Conservation (phyloP, 768 basidiomycete species). For the Lactifluus piperatus region DNA sequence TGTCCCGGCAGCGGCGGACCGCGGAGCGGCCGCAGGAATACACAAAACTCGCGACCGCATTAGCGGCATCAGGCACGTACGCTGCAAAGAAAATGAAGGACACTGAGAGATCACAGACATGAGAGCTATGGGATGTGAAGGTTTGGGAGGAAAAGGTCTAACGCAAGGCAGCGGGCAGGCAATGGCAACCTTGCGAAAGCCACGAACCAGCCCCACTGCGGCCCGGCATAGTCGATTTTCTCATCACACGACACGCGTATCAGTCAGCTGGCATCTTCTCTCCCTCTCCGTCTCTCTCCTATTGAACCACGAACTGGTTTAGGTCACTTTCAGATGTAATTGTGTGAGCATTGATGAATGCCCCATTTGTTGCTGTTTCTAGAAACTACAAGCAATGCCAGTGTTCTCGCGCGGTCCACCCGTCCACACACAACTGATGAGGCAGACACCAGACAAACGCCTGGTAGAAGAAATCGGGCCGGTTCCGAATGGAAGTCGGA, state of each 20-base stretch:
- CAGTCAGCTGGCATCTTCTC: not conserved
- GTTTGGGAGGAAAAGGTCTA: not conserved
- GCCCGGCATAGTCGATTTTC: not conserved
- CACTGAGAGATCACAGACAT: constrained; percentile 3
- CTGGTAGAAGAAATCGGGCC: not conserved
- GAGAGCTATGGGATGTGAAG: not conserved
- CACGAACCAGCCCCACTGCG: not conserved
- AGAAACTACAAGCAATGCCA: not conserved
- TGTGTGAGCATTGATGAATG: not conserved
- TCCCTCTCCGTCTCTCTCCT: not conserved
- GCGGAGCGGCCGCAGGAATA: not conserved
- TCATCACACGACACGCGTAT: not conserved
- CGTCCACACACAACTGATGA: too few species aligned
- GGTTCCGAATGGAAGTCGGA: not conserved
- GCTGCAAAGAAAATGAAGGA: not conserved
- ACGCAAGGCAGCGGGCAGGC: constrained; percentile 14
- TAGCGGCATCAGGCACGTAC: not conserved
- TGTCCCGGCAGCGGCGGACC: not conserved
- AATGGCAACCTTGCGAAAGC: not conserved
- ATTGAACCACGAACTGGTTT: not conserved
- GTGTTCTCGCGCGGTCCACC: not conserved
- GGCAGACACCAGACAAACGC: too few species aligned
- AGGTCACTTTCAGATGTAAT: not conserved
- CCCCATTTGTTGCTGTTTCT: not conserved
- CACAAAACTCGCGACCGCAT: not conserved